Evolutionary conservation across 345 rosid species (phyloP).

Genomic region (Mercurialis annua): DNA sequence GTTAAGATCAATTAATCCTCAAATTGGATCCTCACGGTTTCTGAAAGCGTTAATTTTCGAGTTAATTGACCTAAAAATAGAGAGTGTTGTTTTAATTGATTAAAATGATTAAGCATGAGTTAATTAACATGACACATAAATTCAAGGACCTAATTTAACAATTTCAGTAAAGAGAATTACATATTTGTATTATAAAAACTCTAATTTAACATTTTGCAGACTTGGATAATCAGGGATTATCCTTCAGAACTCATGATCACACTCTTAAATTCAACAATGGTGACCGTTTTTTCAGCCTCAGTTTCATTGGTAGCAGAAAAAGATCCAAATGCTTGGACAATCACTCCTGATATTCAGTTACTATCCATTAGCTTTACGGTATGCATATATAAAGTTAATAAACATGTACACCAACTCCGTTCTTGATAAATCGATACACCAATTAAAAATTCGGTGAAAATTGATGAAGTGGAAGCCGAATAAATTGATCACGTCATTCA

Average conservation of each 20-base stretch:
- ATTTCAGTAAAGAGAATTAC: neutral
- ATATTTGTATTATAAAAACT: neutral
- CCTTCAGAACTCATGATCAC: slow-evolving; percentile 9
- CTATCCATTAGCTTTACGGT: slow-evolving; percentile 5
- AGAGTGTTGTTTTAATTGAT: too few relatives aligned
- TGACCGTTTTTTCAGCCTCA: slow-evolving; percentile 23
- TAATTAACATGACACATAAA: too few relatives aligned
- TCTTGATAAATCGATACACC: too few relatives aligned
- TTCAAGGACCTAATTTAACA: too few relatives aligned
- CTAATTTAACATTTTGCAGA: slow-evolving; percentile 12
- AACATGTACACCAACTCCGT: too few relatives aligned
- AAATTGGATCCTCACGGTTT: neutral
- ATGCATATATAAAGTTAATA: neutral
- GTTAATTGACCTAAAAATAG: too few relatives aligned
- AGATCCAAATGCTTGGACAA: slow-evolving; percentile 24
- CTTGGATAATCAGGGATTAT: slow-evolving; percentile 18
- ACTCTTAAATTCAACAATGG: slow-evolving; percentile 10
- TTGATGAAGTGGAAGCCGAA: too few relatives aligned
- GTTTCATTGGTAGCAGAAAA: slow-evolving; percentile 22
- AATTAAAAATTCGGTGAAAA: too few relatives aligned
- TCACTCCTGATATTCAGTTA: slow-evolving; percentile 5
- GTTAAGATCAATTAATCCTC: too few relatives aligned
- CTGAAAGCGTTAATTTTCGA: too few relatives aligned
- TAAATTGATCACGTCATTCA: too few relatives aligned
- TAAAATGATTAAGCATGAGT: too few relatives aligned